Evolutionary conservation across 2,329 filamentous ascomycete genomes (phyloP), one percentile per base, ranked within the genome.

Genomic region (Chaetomium strumarium): DNA sequence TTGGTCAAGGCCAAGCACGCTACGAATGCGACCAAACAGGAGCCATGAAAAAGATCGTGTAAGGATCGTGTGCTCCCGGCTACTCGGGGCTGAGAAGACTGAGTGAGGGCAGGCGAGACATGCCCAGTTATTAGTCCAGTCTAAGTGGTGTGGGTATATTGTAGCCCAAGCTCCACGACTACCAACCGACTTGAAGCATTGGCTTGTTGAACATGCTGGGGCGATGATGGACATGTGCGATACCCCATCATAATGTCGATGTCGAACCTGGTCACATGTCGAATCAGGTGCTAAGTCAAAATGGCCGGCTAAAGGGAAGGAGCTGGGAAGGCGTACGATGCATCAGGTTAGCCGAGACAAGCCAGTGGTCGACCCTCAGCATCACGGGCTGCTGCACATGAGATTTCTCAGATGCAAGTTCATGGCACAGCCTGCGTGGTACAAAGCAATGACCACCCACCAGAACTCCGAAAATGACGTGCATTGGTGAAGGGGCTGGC

Each of bases 301-400:
- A 38, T 20, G 17, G 14, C 16, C 16, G n/a, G 19, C 40, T 39
- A 45, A 38, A 39, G 39, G 30, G n/a, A 13, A 19, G 12, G 29
- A 13, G 24, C 30, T 33, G 16, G 39, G 39, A 36, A 34, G 29
- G 38, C 47, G 50, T 53, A 24, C 4, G 24, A 24, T 4, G 7
- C 24, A 24, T 24, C 24, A 24, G 24, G 24, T 24, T 24, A 24
- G 24, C 24, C 4, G 24, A 24, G 24, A 7, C 7, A 7, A 24
- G 24, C 24, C 7, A n/a, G n/a, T 14, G 20, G 19, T 14, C 10
- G 29, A 46, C 33, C 1, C 38, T 37, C 50, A 53, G 34, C 20
- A 46, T 49, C 42, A 53, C 39, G 46, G 42, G 16, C 38, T 43
- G 17, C 12, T 53, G 43, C 44, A 53, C 47, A 53, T 53, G 49